Evolutionary conservation across 2,329 filamentous ascomycete genomes (phyloP).

Genomic region (Chrysoporthe cubensis): DNA sequence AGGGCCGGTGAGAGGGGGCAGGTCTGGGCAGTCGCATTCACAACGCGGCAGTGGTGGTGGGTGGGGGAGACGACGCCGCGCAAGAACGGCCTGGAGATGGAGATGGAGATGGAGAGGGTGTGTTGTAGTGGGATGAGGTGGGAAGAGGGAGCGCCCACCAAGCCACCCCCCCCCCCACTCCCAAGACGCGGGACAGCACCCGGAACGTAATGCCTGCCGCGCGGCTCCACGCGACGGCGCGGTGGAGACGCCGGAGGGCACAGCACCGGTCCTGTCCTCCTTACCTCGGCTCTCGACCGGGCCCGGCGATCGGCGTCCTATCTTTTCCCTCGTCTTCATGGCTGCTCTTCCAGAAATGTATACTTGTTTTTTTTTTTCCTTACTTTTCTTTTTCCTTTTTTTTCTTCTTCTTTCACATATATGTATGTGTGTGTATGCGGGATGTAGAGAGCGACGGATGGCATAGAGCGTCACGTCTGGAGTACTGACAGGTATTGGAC

Average conservation of each 20-base stretch:
- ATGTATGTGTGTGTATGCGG: no score
- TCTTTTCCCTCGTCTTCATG: neutral
- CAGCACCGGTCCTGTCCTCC: neutral
- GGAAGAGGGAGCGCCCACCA: neutral
- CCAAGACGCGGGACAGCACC: conserved; percentile 11
- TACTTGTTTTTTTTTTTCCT: neutral
- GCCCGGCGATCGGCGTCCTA: no score
- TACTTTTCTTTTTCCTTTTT: neutral
- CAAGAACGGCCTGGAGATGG: neutral
- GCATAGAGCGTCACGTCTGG: neutral
- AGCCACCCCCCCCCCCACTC: neutral
- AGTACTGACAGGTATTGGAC: neutral
- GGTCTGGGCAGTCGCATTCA: neutral
- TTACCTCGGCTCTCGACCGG: neutral
- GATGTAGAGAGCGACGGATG: neutral
- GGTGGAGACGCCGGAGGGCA: conserved; percentile 4
- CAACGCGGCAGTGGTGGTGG: neutral
- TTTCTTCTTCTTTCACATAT: neutral
- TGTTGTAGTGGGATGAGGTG: neutral
- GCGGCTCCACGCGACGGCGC: conserved; percentile 1
- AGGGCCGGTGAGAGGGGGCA: no score
- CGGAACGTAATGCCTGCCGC: conserved; percentile 22
- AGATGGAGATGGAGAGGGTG: neutral
- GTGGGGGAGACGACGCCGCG: neutral
- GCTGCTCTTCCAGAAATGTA: neutral